phyloP scores from a whole-genome alignment of 345 rosid species.

The Gossypium rotundifolium region DNA sequence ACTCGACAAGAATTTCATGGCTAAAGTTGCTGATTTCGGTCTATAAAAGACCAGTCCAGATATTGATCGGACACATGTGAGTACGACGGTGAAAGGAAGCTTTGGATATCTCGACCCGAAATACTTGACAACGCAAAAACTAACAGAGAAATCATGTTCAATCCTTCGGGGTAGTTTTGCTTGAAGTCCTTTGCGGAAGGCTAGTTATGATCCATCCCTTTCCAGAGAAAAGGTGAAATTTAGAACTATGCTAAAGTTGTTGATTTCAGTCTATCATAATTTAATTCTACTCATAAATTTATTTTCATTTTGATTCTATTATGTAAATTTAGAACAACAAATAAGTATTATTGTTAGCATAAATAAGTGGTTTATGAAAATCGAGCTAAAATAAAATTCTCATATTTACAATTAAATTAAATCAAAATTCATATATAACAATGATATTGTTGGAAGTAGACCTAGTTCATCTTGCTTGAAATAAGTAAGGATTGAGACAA shows the following conservation, averaged over 20 bases:
- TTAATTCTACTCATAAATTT: too few species aligned
- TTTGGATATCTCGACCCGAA: conserved; percentile 39
- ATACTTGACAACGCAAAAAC: conserved; percentile 39
- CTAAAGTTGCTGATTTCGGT: conserved; percentile 44
- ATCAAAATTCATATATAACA: too few species aligned
- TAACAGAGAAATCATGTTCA: conserved; percentile 40
- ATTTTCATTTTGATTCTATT: too few species aligned
- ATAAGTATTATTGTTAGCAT: too few species aligned
- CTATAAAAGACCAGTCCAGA: conserved; percentile 38
- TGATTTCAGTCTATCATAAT: conserved; percentile 24
- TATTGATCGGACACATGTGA: conserved; percentile 35
- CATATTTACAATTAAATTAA: too few species aligned
- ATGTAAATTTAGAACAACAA: too few species aligned
- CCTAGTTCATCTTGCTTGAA: too few species aligned
- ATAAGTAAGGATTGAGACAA: too few species aligned
- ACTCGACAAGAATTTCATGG: conserved; percentile 34
- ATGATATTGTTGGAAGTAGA: too few species aligned
- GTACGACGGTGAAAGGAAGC: conserved; percentile 40
- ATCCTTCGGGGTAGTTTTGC: conserved; percentile 41
- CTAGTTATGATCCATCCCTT: conserved; percentile 34
- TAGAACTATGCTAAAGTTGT: too few species aligned
- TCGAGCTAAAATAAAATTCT: too few species aligned
- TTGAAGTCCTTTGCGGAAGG: conserved; percentile 36
- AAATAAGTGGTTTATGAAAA: too few species aligned
- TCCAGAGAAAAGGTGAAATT: conserved; percentile 40